Conservation (phyloP, 2,329 filamentous ascomycete species). For the Juglanconis oblonga region DNA sequence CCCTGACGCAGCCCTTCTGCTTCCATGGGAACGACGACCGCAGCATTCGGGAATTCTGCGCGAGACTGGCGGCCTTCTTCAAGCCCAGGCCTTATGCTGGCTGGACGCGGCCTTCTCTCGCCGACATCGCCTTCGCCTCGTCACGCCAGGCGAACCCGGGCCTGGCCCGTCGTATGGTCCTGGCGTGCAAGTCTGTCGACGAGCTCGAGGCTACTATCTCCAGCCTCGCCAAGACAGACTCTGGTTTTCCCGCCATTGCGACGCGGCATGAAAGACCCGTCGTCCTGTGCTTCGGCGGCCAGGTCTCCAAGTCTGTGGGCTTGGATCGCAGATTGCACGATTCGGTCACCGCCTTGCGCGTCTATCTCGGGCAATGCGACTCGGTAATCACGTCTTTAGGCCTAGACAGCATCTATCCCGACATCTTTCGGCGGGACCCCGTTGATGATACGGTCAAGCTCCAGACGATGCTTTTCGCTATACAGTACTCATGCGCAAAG, state of each 20-base stretch:
- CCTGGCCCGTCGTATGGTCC: slow-evolving; percentile 22
- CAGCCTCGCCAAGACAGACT: background rate
- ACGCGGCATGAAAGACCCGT: background rate
- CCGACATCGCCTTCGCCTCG: slow-evolving; percentile 31
- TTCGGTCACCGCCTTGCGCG: slow-evolving; percentile 20
- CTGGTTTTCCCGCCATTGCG: slow-evolving; percentile 21
- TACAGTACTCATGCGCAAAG: slow-evolving; percentile 35
- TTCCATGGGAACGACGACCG: background rate
- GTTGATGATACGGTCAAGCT: slow-evolving; percentile 28
- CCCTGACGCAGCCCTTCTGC: background rate
- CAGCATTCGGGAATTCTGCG: background rate
- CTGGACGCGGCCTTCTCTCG: slow-evolving; percentile 19
- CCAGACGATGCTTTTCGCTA: slow-evolving; percentile 37
- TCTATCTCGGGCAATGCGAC: slow-evolving; percentile 25
- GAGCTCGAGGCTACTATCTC: slow-evolving; percentile 25
- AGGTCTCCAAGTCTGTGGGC: slow-evolving; percentile 29
- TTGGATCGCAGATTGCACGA: slow-evolving; percentile 31
- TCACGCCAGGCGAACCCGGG: slow-evolving; percentile 27
- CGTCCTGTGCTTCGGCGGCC: slow-evolving; percentile 11
- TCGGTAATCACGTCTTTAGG: slow-evolving; percentile 17
- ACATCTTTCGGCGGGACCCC: slow-evolving; percentile 27
- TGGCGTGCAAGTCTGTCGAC: slow-evolving; percentile 24
- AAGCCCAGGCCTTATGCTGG: too few species aligned
- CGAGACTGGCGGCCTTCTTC: background rate
- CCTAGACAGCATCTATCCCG: slow-evolving; percentile 27